phyloP scores from a whole-genome alignment of 495 filamentous ascomycete genomes.

The Penicillium coprophilum region DNA sequence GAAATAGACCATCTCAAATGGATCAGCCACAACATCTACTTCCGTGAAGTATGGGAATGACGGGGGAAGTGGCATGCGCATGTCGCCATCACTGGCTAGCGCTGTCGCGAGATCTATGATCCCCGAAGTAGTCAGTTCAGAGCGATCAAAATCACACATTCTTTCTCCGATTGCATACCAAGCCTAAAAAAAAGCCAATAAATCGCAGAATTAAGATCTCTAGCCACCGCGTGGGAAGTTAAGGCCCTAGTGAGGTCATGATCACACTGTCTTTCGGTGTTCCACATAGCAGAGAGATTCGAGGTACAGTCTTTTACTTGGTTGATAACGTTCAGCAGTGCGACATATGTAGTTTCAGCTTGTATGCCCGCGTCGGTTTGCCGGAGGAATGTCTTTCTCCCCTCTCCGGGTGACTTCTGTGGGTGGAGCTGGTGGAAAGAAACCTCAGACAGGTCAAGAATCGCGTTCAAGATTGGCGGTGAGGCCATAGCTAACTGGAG shows the following conservation, averaged over 20 bases:
- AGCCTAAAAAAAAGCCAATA: conserved; percentile 41
- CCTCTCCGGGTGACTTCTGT: not conserved
- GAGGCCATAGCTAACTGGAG: conserved; percentile 31
- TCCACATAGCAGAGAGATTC: conserved; percentile 23
- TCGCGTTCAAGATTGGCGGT: conserved; percentile 18
- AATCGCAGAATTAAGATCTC: conserved; percentile 27
- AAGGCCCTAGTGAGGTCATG: conserved; percentile 16
- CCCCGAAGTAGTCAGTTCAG: not conserved
- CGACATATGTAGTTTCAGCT: conserved; percentile 11
- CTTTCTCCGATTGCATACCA: conserved; percentile 22
- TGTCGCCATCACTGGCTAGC: conserved; percentile 28
- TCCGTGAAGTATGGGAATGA: conserved; percentile 19
- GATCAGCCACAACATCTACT: conserved; percentile 15
- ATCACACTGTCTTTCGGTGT: conserved; percentile 4
- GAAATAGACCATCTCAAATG: conserved; percentile 24
- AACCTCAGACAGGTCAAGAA: conserved; percentile 30
- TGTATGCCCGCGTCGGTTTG: not conserved
- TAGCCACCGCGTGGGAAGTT: conserved; percentile 16
- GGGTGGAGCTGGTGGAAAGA: conserved; percentile 20
- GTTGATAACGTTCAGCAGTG: conserved; percentile 18
- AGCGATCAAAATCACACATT: not conserved
- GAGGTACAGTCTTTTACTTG: conserved; percentile 16
- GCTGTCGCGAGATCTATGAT: conserved; percentile 30
- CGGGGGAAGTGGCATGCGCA: conserved; percentile 25
- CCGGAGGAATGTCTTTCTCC: not conserved